Percentiles rank a stretch among this genome's conserved stretches.
phyloP scores from a whole-genome alignment of 2,329 filamentous ascomycete species.

The Hymenoscyphus fraxineus region DNA sequence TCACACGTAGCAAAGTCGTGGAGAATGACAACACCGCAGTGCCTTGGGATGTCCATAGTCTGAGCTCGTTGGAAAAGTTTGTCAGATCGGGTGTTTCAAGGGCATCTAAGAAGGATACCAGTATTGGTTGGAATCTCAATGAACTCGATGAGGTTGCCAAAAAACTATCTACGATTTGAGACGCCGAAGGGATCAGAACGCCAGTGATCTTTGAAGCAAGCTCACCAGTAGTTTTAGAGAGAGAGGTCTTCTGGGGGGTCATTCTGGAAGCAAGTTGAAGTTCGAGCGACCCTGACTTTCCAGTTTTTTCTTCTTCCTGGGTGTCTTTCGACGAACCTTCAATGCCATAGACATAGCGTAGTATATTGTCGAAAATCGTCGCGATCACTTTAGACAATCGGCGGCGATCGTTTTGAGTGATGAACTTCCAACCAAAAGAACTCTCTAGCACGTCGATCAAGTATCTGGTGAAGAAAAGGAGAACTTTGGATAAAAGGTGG shows the following conservation, averaged over 20 bases:
- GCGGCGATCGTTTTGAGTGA: constrained; percentile 61
- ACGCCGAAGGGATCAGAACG: constrained; percentile 65
- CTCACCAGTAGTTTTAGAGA: constrained; percentile 1
- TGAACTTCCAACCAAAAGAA: constrained; percentile 80
- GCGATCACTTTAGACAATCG: constrained; percentile 66
- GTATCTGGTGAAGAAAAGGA: constrained; percentile 69
- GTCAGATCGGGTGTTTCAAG: constrained; percentile 59
- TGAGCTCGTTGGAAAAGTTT: constrained; percentile 52
- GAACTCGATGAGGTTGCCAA: constrained; percentile 66
- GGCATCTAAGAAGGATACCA: constrained; percentile 64
- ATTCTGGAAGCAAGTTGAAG: not conserved
- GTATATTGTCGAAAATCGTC: constrained; percentile 64
- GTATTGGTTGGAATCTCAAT: constrained; percentile 71
- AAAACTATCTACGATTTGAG: constrained; percentile 73
- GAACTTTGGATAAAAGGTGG: constrained; percentile 67
- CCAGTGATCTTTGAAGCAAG: constrained; percentile 25
- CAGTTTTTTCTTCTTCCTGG: not conserved
- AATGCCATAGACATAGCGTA: constrained; percentile 71
- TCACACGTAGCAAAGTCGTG: constrained; percentile 66
- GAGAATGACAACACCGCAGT: constrained; percentile 62
- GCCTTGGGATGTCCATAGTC: constrained; percentile 60
- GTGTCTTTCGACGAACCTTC: constrained; percentile 48
- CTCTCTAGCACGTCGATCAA: constrained; percentile 83
- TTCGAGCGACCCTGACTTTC: not conserved
- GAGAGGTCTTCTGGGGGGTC: not conserved